Conservation (phyloP, 139 green algal species). For the Chlorella sp. region DNA sequence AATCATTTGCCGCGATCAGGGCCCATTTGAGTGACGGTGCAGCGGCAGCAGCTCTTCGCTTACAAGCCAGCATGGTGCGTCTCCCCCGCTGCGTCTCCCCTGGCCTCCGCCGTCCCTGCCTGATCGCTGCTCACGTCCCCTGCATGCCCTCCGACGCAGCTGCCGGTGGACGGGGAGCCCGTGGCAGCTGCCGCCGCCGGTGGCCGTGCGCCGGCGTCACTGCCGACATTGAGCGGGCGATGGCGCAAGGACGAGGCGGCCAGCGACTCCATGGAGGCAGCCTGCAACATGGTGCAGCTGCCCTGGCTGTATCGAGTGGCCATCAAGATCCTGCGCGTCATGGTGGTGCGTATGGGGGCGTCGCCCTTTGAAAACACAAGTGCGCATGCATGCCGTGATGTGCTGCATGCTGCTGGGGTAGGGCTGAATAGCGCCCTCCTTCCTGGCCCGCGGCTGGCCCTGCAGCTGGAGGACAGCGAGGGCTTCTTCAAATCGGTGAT, state of each 20-base stretch:
- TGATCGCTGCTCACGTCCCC: too few species aligned
- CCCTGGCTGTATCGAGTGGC: background rate
- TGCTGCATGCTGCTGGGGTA: background rate
- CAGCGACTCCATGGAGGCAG: background rate
- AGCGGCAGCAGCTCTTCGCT: too few species aligned
- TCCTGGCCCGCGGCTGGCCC: background rate
- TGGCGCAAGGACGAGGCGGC: background rate
- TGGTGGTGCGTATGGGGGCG: background rate
- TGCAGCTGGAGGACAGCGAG: background rate
- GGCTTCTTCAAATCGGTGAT: background rate
- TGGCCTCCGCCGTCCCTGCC: too few species aligned
- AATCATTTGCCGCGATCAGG: too few species aligned
- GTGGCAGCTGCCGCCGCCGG: too few species aligned
- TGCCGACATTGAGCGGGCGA: background rate
- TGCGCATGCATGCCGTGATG: background rate
- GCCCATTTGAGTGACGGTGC: too few species aligned
- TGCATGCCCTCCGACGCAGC: too few species aligned
- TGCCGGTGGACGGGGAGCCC: too few species aligned
- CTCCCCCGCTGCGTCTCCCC: too few species aligned
- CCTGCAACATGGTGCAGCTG: constrained; percentile 6
- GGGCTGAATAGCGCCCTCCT: background rate
- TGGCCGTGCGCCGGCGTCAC: too few species aligned
- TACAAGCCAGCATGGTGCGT: too few species aligned
- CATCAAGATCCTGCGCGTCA: background rate
- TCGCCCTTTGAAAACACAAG: background rate